These are phyloP conservation scores for Acanthamoeba polyphaga DNA, from an alignment of 208 protist species.

Conservation along the genomic window DNA sequence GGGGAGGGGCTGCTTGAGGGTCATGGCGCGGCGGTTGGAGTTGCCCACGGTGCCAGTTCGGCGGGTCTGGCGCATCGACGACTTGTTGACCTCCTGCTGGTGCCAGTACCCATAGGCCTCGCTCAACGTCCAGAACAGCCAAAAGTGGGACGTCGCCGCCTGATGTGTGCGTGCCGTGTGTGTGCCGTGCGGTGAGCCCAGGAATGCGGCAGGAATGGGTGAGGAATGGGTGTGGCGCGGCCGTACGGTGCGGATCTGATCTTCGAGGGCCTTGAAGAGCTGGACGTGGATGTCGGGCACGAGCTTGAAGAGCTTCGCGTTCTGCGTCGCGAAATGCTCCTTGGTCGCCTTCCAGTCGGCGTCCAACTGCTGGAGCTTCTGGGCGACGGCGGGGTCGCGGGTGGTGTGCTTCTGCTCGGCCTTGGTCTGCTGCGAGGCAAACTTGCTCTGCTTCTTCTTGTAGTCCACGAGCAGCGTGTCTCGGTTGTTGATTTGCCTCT, in stretches of 20 bases:
- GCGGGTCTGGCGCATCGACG: neutral
- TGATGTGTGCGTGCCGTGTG: neutral
- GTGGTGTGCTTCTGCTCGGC: slow-evolving; percentile 33
- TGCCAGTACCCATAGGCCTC: slow-evolving; percentile 41
- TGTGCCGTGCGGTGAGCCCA: neutral
- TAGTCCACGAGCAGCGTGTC: slow-evolving; percentile 37
- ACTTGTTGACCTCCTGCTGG: slow-evolving; percentile 61
- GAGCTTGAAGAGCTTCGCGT: neutral
- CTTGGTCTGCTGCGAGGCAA: neutral
- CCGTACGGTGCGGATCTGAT: slow-evolving; percentile 7
- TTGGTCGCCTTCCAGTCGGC: slow-evolving; percentile 27
- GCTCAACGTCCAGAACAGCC: slow-evolving; percentile 57
- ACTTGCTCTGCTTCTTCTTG: slow-evolving; percentile 48
- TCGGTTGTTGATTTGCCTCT: slow-evolving; percentile 52
- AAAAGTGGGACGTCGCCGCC: slow-evolving; percentile 51
- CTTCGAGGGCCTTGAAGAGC: slow-evolving; percentile 34
- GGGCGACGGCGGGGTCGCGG: neutral
- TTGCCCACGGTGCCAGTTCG: neutral
- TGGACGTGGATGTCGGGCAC: slow-evolving; percentile 18
- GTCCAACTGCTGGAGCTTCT: slow-evolving; percentile 51
- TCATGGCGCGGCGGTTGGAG: slow-evolving; percentile 15
- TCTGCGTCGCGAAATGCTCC: slow-evolving; percentile 5
- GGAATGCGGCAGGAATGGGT: neutral
- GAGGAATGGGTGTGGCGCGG: neutral
- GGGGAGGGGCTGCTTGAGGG: neutral